Base-by-base conservation (phyloP, 176 grass and related monocot genomes). In the Poa pratensis region DNA sequence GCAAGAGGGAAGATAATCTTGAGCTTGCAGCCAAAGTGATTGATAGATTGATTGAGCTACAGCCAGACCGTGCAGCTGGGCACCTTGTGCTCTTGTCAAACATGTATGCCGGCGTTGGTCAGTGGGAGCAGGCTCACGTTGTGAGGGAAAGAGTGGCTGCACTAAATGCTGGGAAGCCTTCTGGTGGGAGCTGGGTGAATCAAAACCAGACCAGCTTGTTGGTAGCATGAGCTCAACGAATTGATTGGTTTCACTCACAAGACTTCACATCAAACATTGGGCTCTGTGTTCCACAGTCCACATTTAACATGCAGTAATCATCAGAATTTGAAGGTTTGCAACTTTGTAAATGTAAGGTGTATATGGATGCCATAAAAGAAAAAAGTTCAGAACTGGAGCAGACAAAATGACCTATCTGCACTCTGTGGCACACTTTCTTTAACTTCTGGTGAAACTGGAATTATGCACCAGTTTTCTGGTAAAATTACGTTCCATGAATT, bases 21-120 rank as follows among this genome's bases (percentile, higher is more conserved):
- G 80, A 73, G 71, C 90, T 97, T 26, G 94, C 91, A 3, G 50
- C 32, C 12, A 62, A 84, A 48, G 87, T 88, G 79, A 76, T 81
- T 49, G 65, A 90, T 57, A 80, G 73, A 50, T 69, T 97, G 61
- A 69, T 86, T 69, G 68, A 77, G 7, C 65, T 92, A 40, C 80
- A 90, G 76, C 87, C 89, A 23, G 76, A 85, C 4, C 28, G 84
- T 45, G 91, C 80, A 30, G 80, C 85, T 28, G 91, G 92, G 24
- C 74, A 92, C 79, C 87, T 94, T 54, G 86, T 92, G 48, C 73
- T 92, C 11, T 48, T 92, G n/a, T 83, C 90, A 4, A 92, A 94
- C 77, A 88, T 91, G 73, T 88, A 97, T 80, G 87, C 87, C 7
- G 43, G 19, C 0, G 63, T 59, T 18, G 77, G 73, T 50, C 87